Base-by-base conservation (phyloP, 2,329 filamentous ascomycete species). In the Knufia petricola region DNA sequence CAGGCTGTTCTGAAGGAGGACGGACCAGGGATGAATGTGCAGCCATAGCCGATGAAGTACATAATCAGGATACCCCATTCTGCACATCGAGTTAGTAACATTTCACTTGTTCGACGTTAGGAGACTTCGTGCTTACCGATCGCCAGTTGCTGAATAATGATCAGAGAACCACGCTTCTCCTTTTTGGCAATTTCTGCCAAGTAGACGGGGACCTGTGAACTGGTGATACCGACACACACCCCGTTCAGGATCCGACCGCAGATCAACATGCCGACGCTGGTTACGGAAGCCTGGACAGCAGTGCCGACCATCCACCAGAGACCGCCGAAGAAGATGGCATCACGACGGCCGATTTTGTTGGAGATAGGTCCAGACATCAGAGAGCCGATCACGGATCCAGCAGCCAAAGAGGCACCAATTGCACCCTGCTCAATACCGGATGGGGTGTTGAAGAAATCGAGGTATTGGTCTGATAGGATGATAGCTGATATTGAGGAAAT, bases 401-500 rank as follows among this genome's bases (percentile, higher is more conserved):
- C 72, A 24, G 73, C 70, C 4, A 75, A 62, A n/a, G 72, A 63
- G 24, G 71, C 66, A 26, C 67, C 69, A 48, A 76, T 77, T 3
- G 64, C 71, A 37, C 73, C 74, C 59, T 76, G 73, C 7, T 4
- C 6, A 15, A 71, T 58, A 12, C 70, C 70, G 37, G 68, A 61
- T 6, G 74, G 75, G 40, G 72, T 70, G 56, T 76, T 55, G 58
- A 77, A 77, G 54, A 71, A 77, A 3, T 64, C 58, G 24, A 67
- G 61, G 56, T 76, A 76, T 57, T 76, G 73, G 1, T 64, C 40
- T 0, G 73, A 74, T 31, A 68, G 69, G 42, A 77, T 69, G 52
- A 75, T 73, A 36, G 73, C 74, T 42, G 66, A 69, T 70, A 77
- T 76, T 3, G 72, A 75, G 4, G 69, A 72, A 50, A 77, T 76